Evolutionary conservation across 495 filamentous ascomycete genomes (phyloP).

Genomic region (Neurospora tetraspora): DNA sequence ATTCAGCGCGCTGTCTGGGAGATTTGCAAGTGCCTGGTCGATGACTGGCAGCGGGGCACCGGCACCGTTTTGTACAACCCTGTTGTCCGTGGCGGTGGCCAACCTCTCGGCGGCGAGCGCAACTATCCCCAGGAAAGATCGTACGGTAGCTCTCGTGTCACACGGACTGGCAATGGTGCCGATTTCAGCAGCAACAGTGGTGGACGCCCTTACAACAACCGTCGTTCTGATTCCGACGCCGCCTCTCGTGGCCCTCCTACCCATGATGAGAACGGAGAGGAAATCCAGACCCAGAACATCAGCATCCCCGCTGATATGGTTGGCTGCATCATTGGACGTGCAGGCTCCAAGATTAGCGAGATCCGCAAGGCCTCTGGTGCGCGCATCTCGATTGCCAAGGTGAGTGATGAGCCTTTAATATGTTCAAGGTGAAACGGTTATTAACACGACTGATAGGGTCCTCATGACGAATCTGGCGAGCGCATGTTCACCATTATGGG

Average conservation of each 20-base stretch:
- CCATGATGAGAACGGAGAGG: slow-evolving; percentile 90
- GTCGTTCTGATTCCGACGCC: slow-evolving; percentile 75
- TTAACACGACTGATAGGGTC: slow-evolving; percentile 38
- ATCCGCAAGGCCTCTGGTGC: slow-evolving; percentile 94
- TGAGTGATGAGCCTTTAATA: slow-evolving; percentile 11
- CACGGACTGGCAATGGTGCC: slow-evolving; percentile 92
- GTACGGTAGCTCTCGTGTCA: slow-evolving; percentile 60
- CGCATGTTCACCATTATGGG: slow-evolving; percentile 99
- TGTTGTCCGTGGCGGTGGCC: slow-evolving; percentile 67
- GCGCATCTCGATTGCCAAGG: slow-evolving; percentile 94
- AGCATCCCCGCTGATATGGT: slow-evolving; percentile 99
- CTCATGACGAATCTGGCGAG: slow-evolving; percentile 95
- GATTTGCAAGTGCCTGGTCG: slow-evolving; percentile 95
- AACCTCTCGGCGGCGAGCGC: slow-evolving; percentile 26
- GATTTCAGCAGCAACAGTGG: slow-evolving; percentile 90
- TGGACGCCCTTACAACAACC: slow-evolving; percentile 51
- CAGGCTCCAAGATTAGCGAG: slow-evolving; percentile 92
- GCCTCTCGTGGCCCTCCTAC: slow-evolving; percentile 63
- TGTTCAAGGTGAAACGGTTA: neutral
- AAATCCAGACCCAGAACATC: slow-evolving; percentile 98
- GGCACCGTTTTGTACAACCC: slow-evolving; percentile 97
- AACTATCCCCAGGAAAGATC: slow-evolving; percentile 29
- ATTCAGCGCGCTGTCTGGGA: slow-evolving; percentile 96
- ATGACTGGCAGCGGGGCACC: slow-evolving; percentile 93
- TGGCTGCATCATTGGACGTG: slow-evolving; percentile 95